Conservation (phyloP, 1,284 basidiomycete genomes). For the Tetrapyrgos nigripes region DNA sequence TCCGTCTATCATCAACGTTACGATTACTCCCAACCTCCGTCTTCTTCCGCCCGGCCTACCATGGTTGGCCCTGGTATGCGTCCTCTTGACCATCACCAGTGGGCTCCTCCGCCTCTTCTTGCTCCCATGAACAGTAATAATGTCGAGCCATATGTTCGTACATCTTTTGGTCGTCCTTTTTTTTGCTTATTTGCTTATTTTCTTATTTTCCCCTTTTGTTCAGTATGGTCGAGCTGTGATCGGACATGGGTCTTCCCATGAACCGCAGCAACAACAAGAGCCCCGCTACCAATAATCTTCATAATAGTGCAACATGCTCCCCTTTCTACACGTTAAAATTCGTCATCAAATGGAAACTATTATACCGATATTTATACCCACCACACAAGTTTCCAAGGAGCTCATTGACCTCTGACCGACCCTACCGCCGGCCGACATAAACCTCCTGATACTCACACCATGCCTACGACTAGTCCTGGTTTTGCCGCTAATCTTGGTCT, state of each 20-base stretch:
- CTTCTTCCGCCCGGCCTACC: constrained; percentile 46
- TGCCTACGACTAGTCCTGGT: too few species aligned
- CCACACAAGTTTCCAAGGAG: not conserved
- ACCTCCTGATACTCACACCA: too few species aligned
- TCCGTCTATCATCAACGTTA: constrained; percentile 59
- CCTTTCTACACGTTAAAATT: not conserved
- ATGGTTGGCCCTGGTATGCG: constrained; percentile 47
- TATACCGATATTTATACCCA: not conserved
- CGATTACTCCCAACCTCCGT: constrained; percentile 46
- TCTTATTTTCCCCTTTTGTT: not conserved
- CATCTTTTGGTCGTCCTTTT: not conserved
- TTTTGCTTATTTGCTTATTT: constrained; percentile 13
- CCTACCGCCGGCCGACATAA: too few species aligned
- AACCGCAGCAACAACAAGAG: constrained; percentile 11
- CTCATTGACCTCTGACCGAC: too few species aligned
- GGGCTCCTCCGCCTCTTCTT: constrained; percentile 47
- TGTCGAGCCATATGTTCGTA: constrained; percentile 67
- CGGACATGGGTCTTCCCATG: constrained; percentile 8
- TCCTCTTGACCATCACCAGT: constrained; percentile 52
- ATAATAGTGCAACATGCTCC: too few species aligned
- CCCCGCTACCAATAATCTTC: constrained; percentile 13
- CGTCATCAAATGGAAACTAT: not conserved
- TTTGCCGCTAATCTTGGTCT: not conserved
- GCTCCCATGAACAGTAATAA: constrained; percentile 26
- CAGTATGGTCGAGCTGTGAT: constrained; percentile 12